A percentile compares a stretch with the other conserved stretches of the same genome.
These are phyloP conservation scores for Chondrus crispus DNA, from an alignment of 23 red algal species.

Conservation along the genomic window DNA sequence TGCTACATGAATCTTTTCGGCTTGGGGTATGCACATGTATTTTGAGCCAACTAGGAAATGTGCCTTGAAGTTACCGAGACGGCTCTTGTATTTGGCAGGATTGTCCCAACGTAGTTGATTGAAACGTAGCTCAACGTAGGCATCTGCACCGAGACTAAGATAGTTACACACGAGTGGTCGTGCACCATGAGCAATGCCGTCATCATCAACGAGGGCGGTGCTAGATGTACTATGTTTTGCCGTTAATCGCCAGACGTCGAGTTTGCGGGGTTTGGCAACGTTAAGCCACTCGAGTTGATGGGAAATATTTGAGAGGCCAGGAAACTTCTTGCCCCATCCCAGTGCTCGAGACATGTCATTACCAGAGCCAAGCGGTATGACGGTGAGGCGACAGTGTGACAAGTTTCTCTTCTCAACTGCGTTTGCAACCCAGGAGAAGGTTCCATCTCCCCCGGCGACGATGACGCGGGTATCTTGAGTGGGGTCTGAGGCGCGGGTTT, in stretches of 20 bases:
- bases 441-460: slow-evolving; percentile 96
- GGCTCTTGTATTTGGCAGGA: slow-evolving; percentile 74
- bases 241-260: slow-evolving; percentile 81
- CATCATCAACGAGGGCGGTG: neutral
- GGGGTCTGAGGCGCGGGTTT: neutral
- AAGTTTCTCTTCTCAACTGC: slow-evolving; percentile 54
- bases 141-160: slow-evolving; percentile 92
- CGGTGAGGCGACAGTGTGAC: slow-evolving; percentile 41
- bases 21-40: slow-evolving; percentile 21
- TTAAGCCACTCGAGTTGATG: slow-evolving; percentile 34
- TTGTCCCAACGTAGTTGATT: slow-evolving; percentile 84
- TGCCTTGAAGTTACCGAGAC: slow-evolving; percentile 62
- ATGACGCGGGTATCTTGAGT: slow-evolving; percentile 36
- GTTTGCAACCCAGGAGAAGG: slow-evolving; percentile 79
- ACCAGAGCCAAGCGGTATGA: slow-evolving; percentile 91
- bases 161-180: slow-evolving; percentile 78
- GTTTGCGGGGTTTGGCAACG: neutral
- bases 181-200: slow-evolving; percentile 36
- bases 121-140: slow-evolving; percentile 87
- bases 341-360: slow-evolving; percentile 93
- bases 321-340: slow-evolving; percentile 90
- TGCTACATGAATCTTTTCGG: slow-evolving; percentile 46
- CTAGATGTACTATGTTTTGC: neutral
- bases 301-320: slow-evolving; percentile 6
- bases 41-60: slow-evolving; percentile 52